A percentile compares a stretch with the other conserved stretches of the same genome.
phyloP scores from a whole-genome alignment of 2,329 filamentous ascomycete species.

The Epichloe bromicola region DNA sequence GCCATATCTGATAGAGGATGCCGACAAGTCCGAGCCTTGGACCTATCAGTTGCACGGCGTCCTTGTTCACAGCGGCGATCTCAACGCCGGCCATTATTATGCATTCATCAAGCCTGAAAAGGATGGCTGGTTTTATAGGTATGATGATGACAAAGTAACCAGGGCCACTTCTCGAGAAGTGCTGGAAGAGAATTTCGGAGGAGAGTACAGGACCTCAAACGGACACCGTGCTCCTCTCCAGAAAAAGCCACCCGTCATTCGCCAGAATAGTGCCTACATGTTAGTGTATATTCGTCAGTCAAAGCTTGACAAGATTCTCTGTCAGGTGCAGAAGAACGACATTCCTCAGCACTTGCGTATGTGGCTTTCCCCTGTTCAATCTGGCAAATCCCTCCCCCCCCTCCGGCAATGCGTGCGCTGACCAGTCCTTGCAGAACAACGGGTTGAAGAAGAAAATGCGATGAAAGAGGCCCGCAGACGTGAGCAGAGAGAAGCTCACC shows the following conservation, averaged over 20 bases:
- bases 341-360: slow-evolving; percentile 71
- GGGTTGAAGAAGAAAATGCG: slow-evolving; percentile 71
- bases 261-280: slow-evolving; percentile 89
- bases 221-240: slow-evolving; percentile 34
- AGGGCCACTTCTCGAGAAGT: slow-evolving; percentile 84
- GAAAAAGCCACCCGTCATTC: slow-evolving; percentile 46
- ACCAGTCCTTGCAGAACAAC: slow-evolving; percentile 38
- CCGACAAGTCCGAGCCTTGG: slow-evolving; percentile 81
- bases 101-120: slow-evolving; percentile 90
- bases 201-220: slow-evolving; percentile 54
- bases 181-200: slow-evolving; percentile 91
- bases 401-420: slow-evolving; percentile 2
- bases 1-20: slow-evolving; percentile 75
- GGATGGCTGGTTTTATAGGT: slow-evolving; percentile 90
- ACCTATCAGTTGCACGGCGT: slow-evolving; percentile 89
- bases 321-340: slow-evolving; percentile 61
- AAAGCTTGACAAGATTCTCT: slow-evolving; percentile 69
- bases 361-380: slow-evolving; percentile 13
- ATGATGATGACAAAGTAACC: slow-evolving; percentile 96
- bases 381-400: not conserved
- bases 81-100: slow-evolving; percentile 97
- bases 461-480: slow-evolving; percentile 64
- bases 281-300: slow-evolving; percentile 91
- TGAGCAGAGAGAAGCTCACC: slow-evolving; percentile 85
- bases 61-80: slow-evolving; percentile 87